Base-by-base conservation (phyloP, 352 stramenopile genomes). In the Albugo laibachii region DNA sequence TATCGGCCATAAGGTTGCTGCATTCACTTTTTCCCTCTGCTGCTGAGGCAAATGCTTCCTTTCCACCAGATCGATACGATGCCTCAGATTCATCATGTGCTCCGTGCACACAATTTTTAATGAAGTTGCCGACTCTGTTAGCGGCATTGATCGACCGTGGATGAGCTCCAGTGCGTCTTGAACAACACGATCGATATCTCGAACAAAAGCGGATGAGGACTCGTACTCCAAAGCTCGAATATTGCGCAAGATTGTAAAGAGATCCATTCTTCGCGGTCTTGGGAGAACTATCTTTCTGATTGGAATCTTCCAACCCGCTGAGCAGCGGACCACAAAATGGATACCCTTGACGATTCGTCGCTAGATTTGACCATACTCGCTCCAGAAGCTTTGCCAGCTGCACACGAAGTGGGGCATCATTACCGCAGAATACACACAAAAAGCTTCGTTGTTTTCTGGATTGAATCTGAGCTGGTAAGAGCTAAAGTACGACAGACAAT, bases 271-370 rank as follows among this genome's bases (percentile, higher is more conserved):
- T n/a, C 24, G 8, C 24, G 15, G 16, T 19, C 31, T 35, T 19
- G 5, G 41, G 41, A 15, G 48, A 20, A 24, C 24, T 10, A 31
- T 31, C 8, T 31, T 31, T 31, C 16, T 50, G 15, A 20, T 64
- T 53, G 0, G 56, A 14, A 11, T 54, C 56, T 13, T 78, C 62
- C 36, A 91, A 38, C 13, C 78, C 78, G 37, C 65, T 69, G 19
- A 91, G 47, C 12, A 91, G 52, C 2, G 78, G 78, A 34, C 72
- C 70, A 45, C 73, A 86, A 38, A 91, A 91, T 15, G 78, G 67
- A 61, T 83, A 66, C 4, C 74, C 78, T 54, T 91, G 78, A 13
- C 61, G 71, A 55, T 91, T 91, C n/a, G 75, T 91, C 13, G 74
- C 78, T 48, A 91, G 50, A 36, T 74, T 80, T 1, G 78, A 87